Evolutionary conservation across 768 basidiomycete genomes (phyloP), one percentile per base, ranked within the genome.

Genomic region (Epithele typhae): DNA sequence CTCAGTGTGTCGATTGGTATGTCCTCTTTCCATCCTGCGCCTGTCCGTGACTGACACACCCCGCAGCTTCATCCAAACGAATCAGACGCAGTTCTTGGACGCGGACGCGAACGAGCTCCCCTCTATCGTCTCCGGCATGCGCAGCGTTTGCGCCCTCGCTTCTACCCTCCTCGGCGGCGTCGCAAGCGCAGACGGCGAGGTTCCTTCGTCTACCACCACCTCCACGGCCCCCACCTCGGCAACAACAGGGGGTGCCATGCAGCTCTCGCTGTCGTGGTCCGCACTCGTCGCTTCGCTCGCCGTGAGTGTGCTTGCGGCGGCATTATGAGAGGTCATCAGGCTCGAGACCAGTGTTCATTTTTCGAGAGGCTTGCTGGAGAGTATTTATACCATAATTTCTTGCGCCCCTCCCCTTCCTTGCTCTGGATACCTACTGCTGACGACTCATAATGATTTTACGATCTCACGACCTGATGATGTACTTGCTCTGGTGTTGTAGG

Each of bases 1-100:
- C 82, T 30, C 80, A 84, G 68, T 86, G 82, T 49, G 79, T 79
- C 32, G 81, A 84, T 57, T 84, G 83, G 79, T 82, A 38, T 24
- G 67, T 45, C 25, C 21, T 2, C 15, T 24, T 37, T 18, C n/a
- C n/a, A n/a, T 14, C 33, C 21, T 23, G 24, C 23, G 18, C 8
- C 19, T 24, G 33, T 21, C 11, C 25, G 9, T 24, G 30, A 25
- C 14, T 18, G 9, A 17, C 33, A 9, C 6, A 12, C 5, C 4
- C 27, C 18, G 1, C 8, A 81, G 79, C 61, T 82, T 82, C 62
- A 68, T 72, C 47, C 59, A 69, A 54, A 84, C 82, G 1, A 77
- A 77, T 46, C 82, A 84, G 57, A 70, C 76, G 5, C 66, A 70
- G 22, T 65, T 79, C 21, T 63, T 82, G 18, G 65, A 73, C 46